These are phyloP conservation scores for barley (Hordeum vulgare) DNA, from an alignment of 176 grass and related monocot species.

Conservation along the genomic window MorexV3_pseudomolecules_assembly NC_058522.1:365810545-365811044, in stretches of 20 bases:
- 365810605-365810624: neutral
- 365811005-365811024: slow-evolving; percentile 1
- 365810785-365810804: neutral
- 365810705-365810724: slow-evolving; percentile 1
- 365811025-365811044: neutral
- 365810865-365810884: neutral
- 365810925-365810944: slow-evolving; percentile 15
- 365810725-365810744: neutral
- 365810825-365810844: neutral
- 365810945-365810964: neutral
- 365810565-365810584: neutral
- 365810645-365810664: slow-evolving; percentile 2
- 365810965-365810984: neutral
- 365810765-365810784: neutral
- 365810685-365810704: neutral
- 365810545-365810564: slow-evolving; percentile 5
- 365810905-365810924: neutral
- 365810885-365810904: neutral
- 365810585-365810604: slow-evolving; percentile 2
- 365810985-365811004: neutral
- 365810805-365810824: neutral
- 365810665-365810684: neutral
- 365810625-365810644: slow-evolving; percentile 9
- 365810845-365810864: neutral
- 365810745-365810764: neutral